A percentile compares a stretch with the other conserved stretches of the same genome.
phyloP scores from a whole-genome alignment of 352 stramenopile genomes.

The Phytophthora pinifolia region DNA sequence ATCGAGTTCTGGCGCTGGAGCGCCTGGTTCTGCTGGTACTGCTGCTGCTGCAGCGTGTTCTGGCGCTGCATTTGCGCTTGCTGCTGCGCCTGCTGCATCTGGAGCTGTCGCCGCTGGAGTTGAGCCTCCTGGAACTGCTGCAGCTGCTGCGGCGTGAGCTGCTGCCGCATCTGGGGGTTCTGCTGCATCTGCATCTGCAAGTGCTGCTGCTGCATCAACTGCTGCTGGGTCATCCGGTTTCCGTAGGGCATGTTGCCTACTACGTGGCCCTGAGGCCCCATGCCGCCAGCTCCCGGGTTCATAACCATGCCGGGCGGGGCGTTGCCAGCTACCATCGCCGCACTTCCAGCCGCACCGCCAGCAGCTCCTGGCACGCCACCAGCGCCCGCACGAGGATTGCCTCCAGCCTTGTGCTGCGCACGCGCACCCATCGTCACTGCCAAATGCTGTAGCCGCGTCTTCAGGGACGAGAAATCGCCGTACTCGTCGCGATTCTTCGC shows the following conservation, averaged over 20 bases:
- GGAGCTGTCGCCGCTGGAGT: conserved; percentile 70
- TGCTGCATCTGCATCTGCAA: conserved; percentile 82
- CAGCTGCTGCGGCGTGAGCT: conserved; percentile 79
- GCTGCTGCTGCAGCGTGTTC: conserved; percentile 57
- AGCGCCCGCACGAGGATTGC: conserved; percentile 45
- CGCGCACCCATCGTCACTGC: conserved; percentile 90
- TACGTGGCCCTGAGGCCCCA: conserved; percentile 60
- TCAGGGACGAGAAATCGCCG: conserved; percentile 95
- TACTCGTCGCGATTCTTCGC: conserved; percentile 95
- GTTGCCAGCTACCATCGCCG: conserved; percentile 50
- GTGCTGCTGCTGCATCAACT: conserved; percentile 75
- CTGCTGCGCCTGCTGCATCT: conserved; percentile 60
- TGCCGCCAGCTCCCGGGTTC: conserved; percentile 48
- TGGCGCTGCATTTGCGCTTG: conserved; percentile 64
- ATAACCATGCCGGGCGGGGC: conserved; percentile 49
- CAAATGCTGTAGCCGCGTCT: conserved; percentile 96
- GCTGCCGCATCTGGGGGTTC: conserved; percentile 79
- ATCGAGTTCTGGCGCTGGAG: conserved; percentile 58
- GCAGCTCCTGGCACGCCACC: conserved; percentile 32
- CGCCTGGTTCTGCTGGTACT: conserved; percentile 54
- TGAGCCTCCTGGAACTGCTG: conserved; percentile 78
- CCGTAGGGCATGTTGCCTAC: conserved; percentile 75
- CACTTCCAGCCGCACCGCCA: conserved; percentile 27
- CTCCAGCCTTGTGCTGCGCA: conserved; percentile 73
- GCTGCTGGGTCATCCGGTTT: conserved; percentile 80